A percentile compares a stretch with the other conserved stretches of the same genome.
Conservation (phyloP, 2,329 filamentous ascomycete genomes). For the Chrysosphaeria jannelii region DNA sequence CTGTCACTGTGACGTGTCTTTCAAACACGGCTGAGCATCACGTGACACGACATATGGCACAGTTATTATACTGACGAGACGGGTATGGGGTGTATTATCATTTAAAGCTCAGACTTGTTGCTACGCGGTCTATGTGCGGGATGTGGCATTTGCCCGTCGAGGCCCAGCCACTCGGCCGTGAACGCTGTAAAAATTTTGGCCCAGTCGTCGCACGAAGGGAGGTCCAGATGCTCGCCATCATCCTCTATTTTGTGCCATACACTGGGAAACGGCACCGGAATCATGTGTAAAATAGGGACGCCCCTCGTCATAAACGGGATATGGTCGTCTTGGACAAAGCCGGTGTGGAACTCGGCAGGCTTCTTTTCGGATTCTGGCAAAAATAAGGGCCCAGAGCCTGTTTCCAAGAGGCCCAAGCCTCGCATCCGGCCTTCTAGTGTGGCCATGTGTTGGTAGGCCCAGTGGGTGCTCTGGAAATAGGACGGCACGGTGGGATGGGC, state of each 20-base stretch:
- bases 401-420: slow-evolving; percentile 18
- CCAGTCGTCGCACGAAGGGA: slow-evolving; percentile 64
- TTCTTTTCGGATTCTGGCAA: slow-evolving; percentile 30
- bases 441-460: slow-evolving; percentile 45
- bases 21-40: too few species aligned
- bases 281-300: slow-evolving; percentile 70
- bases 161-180: slow-evolving; percentile 71
- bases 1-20: too few species aligned
- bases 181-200: slow-evolving; percentile 58
- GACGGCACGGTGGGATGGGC: slow-evolving; percentile 36
- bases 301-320: slow-evolving; percentile 67
- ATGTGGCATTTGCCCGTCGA: too few species aligned
- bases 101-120: too few species aligned
- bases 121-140: too few species aligned
- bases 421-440: slow-evolving; percentile 33
- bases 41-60: too few species aligned
- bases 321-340: slow-evolving; percentile 57
- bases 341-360: slow-evolving; percentile 15
- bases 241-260: slow-evolving; percentile 77
- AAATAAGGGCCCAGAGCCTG: slow-evolving; percentile 21
- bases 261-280: slow-evolving; percentile 49
- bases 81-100: too few species aligned
- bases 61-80: too few species aligned
- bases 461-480: slow-evolving; percentile 49
- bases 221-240: slow-evolving; percentile 58